Evolutionary conservation across 1,139 yeast species (phyloP).

Genomic region (Suhomyces kunorum): DNA sequence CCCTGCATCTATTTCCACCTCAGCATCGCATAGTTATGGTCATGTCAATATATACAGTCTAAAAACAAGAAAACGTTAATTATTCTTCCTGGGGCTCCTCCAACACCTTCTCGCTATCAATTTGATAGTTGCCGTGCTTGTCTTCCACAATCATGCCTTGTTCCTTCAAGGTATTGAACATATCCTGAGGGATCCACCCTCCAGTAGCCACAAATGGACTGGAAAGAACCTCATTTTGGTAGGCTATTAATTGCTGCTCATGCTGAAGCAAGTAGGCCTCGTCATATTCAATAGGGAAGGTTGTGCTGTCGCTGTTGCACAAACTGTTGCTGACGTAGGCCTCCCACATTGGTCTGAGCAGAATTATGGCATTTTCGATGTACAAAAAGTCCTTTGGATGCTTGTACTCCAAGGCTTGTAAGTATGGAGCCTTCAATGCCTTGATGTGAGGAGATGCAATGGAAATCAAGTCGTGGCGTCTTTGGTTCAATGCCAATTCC

Average conservation of each 20-base stretch:
- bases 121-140: slow-evolving; percentile 37
- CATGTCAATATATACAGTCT: not conserved
- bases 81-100: slow-evolving; percentile 12
- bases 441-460: slow-evolving; percentile 79
- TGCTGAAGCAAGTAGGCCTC: slow-evolving; percentile 58
- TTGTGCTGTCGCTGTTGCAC: slow-evolving; percentile 43
- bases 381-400: slow-evolving; percentile 63
- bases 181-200: slow-evolving; percentile 95
- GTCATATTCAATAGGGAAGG: slow-evolving; percentile 63
- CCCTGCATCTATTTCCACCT: too few species aligned
- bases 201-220: slow-evolving; percentile 88
- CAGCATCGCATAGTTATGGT: not conserved
- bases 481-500: slow-evolving; percentile 73
- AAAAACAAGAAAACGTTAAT: not conserved
- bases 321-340: slow-evolving; percentile 64
- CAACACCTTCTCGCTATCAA: slow-evolving; percentile 44
- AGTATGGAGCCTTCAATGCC: slow-evolving; percentile 63
- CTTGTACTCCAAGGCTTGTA: slow-evolving; percentile 65
- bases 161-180: slow-evolving; percentile 69
- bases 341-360: slow-evolving; percentile 75
- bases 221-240: slow-evolving; percentile 65
- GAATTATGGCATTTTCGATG: slow-evolving; percentile 67
- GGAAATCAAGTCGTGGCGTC: slow-evolving; percentile 66
- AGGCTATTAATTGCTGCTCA: slow-evolving; percentile 58
- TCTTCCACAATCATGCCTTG: slow-evolving; percentile 60